phyloP scores from a whole-genome alignment of 2,329 filamentous ascomycete genomes.

The Verticillium dahliae region DNA sequence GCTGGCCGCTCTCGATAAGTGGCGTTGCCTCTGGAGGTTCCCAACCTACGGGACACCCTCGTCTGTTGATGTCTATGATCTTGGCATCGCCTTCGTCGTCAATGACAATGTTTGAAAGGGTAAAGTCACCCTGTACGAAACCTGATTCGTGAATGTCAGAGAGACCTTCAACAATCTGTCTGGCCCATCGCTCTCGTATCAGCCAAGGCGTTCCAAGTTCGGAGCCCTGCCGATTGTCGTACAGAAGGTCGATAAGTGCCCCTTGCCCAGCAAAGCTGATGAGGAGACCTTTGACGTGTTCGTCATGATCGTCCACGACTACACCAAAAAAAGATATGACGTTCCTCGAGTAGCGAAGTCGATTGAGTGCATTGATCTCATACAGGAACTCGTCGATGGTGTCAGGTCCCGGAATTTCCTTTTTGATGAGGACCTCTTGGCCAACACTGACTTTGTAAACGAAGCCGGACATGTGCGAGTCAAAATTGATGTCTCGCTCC shows the following conservation, averaged over 20 bases:
- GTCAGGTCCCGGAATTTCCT: slow-evolving; percentile 94
- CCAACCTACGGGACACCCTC: slow-evolving; percentile 97
- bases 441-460: slow-evolving; percentile 84
- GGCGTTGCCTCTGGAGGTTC: slow-evolving; percentile 86
- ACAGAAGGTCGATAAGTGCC: slow-evolving; percentile 84
- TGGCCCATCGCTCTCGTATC: slow-evolving; percentile 78
- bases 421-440: slow-evolving; percentile 76
- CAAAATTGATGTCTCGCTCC: slow-evolving; percentile 75
- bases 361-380: slow-evolving; percentile 90
- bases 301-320: slow-evolving; percentile 70
- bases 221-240: slow-evolving; percentile 61
- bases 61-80: slow-evolving; percentile 96
- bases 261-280: slow-evolving; percentile 84
- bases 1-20: slow-evolving; percentile 80
- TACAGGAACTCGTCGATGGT: slow-evolving; percentile 96
- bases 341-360: slow-evolving; percentile 62
- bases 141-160: slow-evolving; percentile 92
- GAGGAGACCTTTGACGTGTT: slow-evolving; percentile 77
- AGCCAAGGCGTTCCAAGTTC: slow-evolving; percentile 57
- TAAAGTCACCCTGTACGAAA: slow-evolving; percentile 97
- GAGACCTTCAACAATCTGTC: slow-evolving; percentile 82
- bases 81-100: slow-evolving; percentile 79
- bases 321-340: slow-evolving; percentile 88
- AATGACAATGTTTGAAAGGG: slow-evolving; percentile 93
- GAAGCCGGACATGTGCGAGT: slow-evolving; percentile 92